Base-by-base conservation (phyloP, 768 basidiomycete genomes). In the Suillus variegatus region DNA sequence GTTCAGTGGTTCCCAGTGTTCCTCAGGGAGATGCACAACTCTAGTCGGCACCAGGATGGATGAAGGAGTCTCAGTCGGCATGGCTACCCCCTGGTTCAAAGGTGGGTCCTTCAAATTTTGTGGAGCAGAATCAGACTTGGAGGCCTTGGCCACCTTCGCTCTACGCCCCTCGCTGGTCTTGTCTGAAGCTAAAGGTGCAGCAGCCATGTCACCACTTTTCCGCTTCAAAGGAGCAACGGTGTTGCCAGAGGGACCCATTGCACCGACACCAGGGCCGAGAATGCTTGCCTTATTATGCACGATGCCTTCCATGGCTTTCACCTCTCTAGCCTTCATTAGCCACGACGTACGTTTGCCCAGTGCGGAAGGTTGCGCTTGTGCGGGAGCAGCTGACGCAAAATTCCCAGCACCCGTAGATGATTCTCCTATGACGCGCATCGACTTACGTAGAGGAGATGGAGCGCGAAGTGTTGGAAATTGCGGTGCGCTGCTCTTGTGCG, bases 241-340 rank as follows among this genome's bases (percentile, higher is more conserved):
- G 66, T 51, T 6, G 60, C 46, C 60, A 64, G 63, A n/a, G 46
- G 61, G 20, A 38, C 52, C n/a, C 44, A 67, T 56, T 25, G 49
- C 43, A 52, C 38, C 13, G n/a, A 52, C 36, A 25, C 44, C 57
- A 9, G 60, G 32, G 51, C 66, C 61, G 40, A 69, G 61, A 25
- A 65, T 58, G 35, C 67, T 74, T 18, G 74, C 62, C 36, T 75
- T 69, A 77, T 85, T 64, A 36, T 69, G 70, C 13, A 79, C 78
- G n/a, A 79, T 80, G 49, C 70, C 74, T 71, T 92, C 92, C 71
- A 86, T 77, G 20, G 89, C 89, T 68, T 89, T 90, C 32, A 82
- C 87, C 71, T 91, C 90, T 43, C 91, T 82, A 16, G 88, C 92
- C 70, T 91, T 92, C 76, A 85, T 86, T 62, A 94, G 75, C 92